Conservation (phyloP, 2,329 filamentous ascomycete species). For the Gliomastix tumulicola region DNA sequence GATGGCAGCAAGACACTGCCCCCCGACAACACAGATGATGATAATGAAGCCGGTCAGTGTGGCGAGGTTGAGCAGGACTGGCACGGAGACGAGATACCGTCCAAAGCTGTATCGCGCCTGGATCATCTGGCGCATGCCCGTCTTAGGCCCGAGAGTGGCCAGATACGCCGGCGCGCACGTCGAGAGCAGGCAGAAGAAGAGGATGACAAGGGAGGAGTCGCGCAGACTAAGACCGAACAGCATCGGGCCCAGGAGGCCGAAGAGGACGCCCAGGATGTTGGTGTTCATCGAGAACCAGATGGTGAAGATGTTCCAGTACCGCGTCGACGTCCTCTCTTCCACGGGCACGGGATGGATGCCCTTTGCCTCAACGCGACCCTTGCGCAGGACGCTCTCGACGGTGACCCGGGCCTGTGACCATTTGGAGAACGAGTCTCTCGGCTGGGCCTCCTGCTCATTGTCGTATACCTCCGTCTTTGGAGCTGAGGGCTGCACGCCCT, state of each 20-base stretch:
- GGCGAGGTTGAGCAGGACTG: conserved; percentile 55
- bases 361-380: conserved; percentile 32
- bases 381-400: conserved; percentile 19
- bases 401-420: too few species aligned
- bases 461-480: background rate
- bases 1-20: conserved; percentile 50
- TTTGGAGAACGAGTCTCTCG: too few species aligned
- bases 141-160: conserved; percentile 51
- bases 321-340: conserved; percentile 29
- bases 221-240: conserved; percentile 47
- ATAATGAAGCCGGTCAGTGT: conserved; percentile 58
- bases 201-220: conserved; percentile 49
- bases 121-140: conserved; percentile 60
- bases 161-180: conserved; percentile 48
- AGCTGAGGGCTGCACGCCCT: too few species aligned
- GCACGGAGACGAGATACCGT: conserved; percentile 50
- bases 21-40: conserved; percentile 54
- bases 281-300: conserved; percentile 41
- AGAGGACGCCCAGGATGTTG: conserved; percentile 48
- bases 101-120: conserved; percentile 58
- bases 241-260: conserved; percentile 55
- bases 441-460: too few species aligned
- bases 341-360: conserved; percentile 34
- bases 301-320: conserved; percentile 37
- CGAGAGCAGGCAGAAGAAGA: conserved; percentile 55